These are phyloP conservation scores for Groenewaldozyma salmanticensis DNA, from an alignment of 805 yeast species.

Conservation along the genomic window DNA sequence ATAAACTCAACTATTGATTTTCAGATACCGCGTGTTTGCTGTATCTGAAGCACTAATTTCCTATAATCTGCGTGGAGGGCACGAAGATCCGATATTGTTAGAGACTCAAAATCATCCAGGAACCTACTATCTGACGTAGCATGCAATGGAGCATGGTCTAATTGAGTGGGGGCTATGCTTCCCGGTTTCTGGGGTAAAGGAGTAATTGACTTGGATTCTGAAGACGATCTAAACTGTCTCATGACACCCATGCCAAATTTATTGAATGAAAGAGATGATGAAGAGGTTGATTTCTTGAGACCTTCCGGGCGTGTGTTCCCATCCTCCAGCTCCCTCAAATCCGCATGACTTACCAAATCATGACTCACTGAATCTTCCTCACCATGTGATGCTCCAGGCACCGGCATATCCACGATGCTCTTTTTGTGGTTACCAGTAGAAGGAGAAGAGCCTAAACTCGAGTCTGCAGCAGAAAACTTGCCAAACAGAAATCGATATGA, in stretches of 20 bases:
- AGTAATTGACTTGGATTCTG: conserved; percentile 5
- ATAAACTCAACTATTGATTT: too few species aligned
- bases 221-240: conserved; percentile 12
- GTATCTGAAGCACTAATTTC: conserved; percentile 29
- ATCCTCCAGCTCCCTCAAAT: not conserved
- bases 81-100: conserved; percentile 28
- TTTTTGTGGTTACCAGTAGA: too few species aligned
- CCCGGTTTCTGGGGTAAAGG: not conserved
- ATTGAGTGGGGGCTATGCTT: too few species aligned
- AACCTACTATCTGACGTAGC: conserved; percentile 9
- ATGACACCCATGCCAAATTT: conserved; percentile 13
- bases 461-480: conserved; percentile 11
- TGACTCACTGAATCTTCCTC: too few species aligned
- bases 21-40: too few species aligned
- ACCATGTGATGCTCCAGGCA: too few species aligned
- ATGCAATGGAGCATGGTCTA: too few species aligned
- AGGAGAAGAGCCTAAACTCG: not conserved
- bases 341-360: too few species aligned
- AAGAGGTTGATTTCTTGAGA: not conserved
- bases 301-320: not conserved
- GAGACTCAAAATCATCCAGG: conserved; percentile 21
- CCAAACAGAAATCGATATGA: conserved; percentile 25
- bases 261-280: conserved; percentile 5
- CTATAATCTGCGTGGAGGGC: conserved; percentile 29
- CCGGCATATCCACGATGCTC: too few species aligned